phyloP scores from a whole-genome alignment of 257 asterid species.

The Jacaranda mimosifolia region DNA sequence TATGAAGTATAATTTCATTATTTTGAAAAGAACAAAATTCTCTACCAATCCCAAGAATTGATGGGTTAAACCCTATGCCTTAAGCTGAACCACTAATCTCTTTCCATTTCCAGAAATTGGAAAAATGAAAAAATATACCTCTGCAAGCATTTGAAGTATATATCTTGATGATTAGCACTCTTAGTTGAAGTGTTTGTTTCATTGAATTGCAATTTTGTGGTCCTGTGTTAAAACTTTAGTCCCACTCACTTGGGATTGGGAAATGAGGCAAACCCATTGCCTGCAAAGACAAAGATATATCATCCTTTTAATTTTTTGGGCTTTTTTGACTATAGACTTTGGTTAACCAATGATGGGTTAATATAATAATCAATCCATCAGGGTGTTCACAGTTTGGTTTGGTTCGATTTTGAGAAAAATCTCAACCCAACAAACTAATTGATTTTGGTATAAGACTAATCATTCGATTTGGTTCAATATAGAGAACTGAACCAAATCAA shows the following conservation, averaged over 20 bases:
- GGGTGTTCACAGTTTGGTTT: too few species aligned
- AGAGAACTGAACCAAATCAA: too few species aligned
- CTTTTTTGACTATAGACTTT: conserved; percentile 25
- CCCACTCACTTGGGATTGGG: conserved; percentile 47
- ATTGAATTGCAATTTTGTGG: conserved; percentile 36
- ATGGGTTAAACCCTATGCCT: background rate
- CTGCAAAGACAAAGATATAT: conserved; percentile 58
- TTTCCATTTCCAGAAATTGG: background rate
- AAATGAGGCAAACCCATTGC: conserved; percentile 51
- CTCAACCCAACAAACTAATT: too few species aligned
- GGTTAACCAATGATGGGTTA: conserved; percentile 6
- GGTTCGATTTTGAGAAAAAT: too few species aligned
- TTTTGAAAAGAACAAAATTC: too few species aligned
- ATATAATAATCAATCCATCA: background rate
- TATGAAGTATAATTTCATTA: too few species aligned
- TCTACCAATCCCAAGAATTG: background rate
- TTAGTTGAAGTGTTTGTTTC: conserved; percentile 55
- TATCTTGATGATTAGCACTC: background rate
- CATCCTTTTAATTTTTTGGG: conserved; percentile 35
- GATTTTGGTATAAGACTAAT: too few species aligned
- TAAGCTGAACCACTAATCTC: background rate
- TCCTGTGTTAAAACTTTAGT: conserved; percentile 46
- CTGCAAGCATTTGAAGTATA: background rate
- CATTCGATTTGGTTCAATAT: too few species aligned
- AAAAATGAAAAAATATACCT: background rate